Conservation (phyloP, 208 protist species). For the Acanthamoeba rhysodes region DNA sequence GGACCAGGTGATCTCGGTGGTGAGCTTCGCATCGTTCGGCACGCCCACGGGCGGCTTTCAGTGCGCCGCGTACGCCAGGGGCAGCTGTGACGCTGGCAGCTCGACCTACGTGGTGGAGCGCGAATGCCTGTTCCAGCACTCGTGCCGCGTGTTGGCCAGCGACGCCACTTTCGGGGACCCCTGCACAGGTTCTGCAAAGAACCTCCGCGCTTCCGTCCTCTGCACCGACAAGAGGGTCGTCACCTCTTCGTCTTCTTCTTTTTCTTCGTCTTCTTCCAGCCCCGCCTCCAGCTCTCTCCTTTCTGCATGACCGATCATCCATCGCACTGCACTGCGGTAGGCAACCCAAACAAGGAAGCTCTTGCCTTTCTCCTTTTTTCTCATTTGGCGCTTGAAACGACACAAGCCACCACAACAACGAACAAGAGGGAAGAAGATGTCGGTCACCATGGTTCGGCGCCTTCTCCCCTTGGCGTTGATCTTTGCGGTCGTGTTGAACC, state of each 20-base stretch:
- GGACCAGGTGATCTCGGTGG: background rate
- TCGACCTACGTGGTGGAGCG: conserved; percentile 16
- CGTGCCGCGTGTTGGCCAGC: background rate
- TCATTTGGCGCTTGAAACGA: too few species aligned
- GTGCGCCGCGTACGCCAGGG: background rate
- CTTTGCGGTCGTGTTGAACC: too few species aligned
- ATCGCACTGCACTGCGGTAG: too few species aligned
- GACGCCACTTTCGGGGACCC: background rate
- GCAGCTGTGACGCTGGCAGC: background rate
- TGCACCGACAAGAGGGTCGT: background rate
- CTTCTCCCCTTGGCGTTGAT: background rate
- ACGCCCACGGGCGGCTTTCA: background rate
- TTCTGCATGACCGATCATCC: background rate
- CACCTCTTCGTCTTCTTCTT: too few species aligned
- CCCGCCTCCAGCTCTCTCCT: background rate
- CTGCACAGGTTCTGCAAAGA: background rate
- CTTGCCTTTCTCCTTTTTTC: too few species aligned
- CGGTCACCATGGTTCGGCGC: background rate
- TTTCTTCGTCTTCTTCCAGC: background rate
- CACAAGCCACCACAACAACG: background rate
- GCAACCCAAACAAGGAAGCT: too few species aligned
- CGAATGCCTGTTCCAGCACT: background rate
- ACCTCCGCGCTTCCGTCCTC: background rate
- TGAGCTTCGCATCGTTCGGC: background rate
- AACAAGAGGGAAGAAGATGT: background rate